These are phyloP conservation scores for Physaria fendleri DNA, from an alignment of 345 rosid species.

Conservation along the genomic window DNA sequence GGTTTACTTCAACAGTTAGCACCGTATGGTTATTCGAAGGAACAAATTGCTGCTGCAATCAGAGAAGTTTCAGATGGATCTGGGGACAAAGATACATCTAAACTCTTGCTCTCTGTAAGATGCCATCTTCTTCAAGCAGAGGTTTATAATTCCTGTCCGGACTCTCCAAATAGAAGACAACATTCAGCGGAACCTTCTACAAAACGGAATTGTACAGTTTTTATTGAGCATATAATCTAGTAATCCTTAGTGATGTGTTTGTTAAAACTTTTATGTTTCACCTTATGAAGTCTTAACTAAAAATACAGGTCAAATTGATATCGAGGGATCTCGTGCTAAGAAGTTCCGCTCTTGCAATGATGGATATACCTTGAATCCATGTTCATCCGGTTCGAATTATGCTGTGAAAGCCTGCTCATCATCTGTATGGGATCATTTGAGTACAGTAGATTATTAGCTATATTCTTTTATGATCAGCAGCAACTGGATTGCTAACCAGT, in stretches of 20 bases:
- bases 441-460: neutral
- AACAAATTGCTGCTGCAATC: slow-evolving; percentile 48
- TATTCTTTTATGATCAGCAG: neutral
- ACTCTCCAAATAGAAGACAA: slow-evolving; percentile 26
- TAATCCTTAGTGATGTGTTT: neutral
- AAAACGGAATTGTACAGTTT: slow-evolving; percentile 8
- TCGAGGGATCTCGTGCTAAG: slow-evolving; percentile 27
- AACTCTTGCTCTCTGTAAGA: slow-evolving; percentile 57
- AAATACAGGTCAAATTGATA: slow-evolving; percentile 46
- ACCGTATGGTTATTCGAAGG: slow-evolving; percentile 57
- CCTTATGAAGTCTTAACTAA: slow-evolving; percentile 12
- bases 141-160: slow-evolving; percentile 38
- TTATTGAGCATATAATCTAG: neutral
- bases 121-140: slow-evolving; percentile 66
- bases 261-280: slow-evolving; percentile 13
- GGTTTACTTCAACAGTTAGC: slow-evolving; percentile 35
- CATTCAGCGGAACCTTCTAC: slow-evolving; percentile 17
- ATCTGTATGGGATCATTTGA: slow-evolving; percentile 44
- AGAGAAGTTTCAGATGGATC: slow-evolving; percentile 56
- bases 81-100: slow-evolving; percentile 44
- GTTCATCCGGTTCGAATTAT: slow-evolving; percentile 30
- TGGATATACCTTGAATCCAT: slow-evolving; percentile 23
- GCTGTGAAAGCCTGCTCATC: slow-evolving; percentile 58
- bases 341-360: slow-evolving; percentile 29
- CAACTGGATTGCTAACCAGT: neutral